A percentile compares a stretch with the other conserved stretches of the same genome.
Conservation (phyloP, 805 yeast genomes). For the Zygoascus ofunaensis region DNA sequence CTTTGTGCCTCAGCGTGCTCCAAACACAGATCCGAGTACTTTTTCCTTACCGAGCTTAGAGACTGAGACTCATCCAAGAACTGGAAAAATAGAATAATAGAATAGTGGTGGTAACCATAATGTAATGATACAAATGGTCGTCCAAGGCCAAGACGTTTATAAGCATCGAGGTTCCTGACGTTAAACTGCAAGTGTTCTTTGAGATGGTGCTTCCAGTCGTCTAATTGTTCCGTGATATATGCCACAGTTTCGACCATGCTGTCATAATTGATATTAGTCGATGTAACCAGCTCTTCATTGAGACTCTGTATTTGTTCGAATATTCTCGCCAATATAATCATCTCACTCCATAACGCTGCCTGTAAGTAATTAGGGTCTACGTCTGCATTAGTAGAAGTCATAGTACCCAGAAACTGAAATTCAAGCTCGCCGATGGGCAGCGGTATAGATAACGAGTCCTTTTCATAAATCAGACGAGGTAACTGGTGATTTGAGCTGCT, state of each 20-base stretch:
- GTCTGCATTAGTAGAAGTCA: neutral
- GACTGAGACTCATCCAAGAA: slow-evolving; percentile 8
- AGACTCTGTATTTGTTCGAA: slow-evolving; percentile 7
- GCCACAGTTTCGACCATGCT: neutral
- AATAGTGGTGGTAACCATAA: slow-evolving; percentile 8
- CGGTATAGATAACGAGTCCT: neutral
- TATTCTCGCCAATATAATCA: slow-evolving; percentile 6
- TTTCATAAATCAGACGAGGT: slow-evolving; percentile 4
- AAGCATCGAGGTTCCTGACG: slow-evolving; percentile 3
- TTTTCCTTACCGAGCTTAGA: neutral
- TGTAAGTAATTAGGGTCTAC: neutral
- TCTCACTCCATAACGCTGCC: slow-evolving; percentile 6
- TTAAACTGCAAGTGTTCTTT: slow-evolving; percentile 5
- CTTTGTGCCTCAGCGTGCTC: slow-evolving; percentile 4
- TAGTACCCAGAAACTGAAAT: slow-evolving; percentile 1
- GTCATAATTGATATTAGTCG: neutral
- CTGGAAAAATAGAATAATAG: slow-evolving; percentile 6
- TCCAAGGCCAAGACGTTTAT: slow-evolving; percentile 3
- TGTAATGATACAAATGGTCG: slow-evolving; percentile 9
- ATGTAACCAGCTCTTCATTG: neutral
- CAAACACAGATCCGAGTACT: slow-evolving; percentile 3
- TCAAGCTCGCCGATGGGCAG: slow-evolving; percentile 5
- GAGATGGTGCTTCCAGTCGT: slow-evolving; percentile 1
- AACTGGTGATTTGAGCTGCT: slow-evolving; percentile 3
- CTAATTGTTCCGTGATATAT: neutral